Evolutionary conservation across 441 rosid species (phyloP), one percentile per base, ranked within the genome.

Genomic region (Adansonia gregorii): DNA sequence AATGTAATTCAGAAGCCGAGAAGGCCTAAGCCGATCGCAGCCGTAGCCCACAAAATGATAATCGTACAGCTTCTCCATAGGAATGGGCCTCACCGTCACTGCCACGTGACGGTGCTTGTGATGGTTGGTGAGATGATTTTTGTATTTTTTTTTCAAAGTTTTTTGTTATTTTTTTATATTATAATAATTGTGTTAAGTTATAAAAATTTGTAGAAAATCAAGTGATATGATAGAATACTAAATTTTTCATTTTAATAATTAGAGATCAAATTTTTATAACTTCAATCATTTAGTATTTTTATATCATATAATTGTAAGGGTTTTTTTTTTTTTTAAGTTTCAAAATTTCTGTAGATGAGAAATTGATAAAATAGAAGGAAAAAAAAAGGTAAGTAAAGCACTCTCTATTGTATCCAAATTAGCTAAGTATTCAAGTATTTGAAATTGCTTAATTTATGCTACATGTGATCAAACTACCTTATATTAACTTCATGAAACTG

Each of bases 51-150:
- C 58, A 55, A 55, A n/a, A 55, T n/a, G 59, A 55, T 27, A 27
- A 27, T 27, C 2, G 35, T 27, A 27, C 35, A 27, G 35, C 35
- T 27, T 27, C 14, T 58, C 63, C 2, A 19, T 58, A 20, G 61
- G 22, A 55, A 52, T 12, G 1, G 6, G 17, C 3, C 8, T 19
- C 17, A 56, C 19, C 12, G 45, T 63, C 65, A 66, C 70, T 60
- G 76, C 6, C 86, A 76, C 76, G 54, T 76, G 86, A 19, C 80
- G 39, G 60, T 76, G 41, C 0, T 7, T 1, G 1, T 27, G 35
- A 48, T 2, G 52, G 27, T 78, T 48, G 81, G 79, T 63, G 46
- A 0, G 79, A 14, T 77, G 52, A 70, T 27, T 27, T 27, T 27
- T 27, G 35, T 27, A 27, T 27, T 27, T 27, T 27, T 27, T 27